These are phyloP conservation scores for Pezicula radicicola DNA, from an alignment of 2,329 filamentous ascomycete genomes.

Conservation along the genomic window DNA sequence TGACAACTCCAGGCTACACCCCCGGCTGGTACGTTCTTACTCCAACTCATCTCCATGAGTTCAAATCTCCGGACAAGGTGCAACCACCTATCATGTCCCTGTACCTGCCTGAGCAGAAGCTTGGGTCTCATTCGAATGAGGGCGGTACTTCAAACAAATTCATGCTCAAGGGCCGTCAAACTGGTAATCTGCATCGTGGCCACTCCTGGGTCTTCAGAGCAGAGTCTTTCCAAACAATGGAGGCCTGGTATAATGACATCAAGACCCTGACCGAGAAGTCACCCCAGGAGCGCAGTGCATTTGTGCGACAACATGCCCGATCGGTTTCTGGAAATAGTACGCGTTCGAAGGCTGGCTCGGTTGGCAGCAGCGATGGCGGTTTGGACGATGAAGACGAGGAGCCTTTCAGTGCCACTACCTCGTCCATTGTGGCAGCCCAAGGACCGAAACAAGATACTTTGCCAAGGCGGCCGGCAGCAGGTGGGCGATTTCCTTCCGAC, in stretches of 20 bases:
- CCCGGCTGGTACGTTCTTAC: constrained; percentile 88
- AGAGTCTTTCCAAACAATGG: constrained; percentile 86
- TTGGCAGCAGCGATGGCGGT: constrained; percentile 70
- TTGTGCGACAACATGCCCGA: constrained; percentile 77
- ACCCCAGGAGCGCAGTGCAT: constrained; percentile 83
- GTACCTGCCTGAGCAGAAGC: constrained; percentile 89
- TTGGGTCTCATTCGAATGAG: constrained; percentile 83
- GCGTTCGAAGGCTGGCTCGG: constrained; percentile 51
- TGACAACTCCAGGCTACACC: constrained; percentile 11
- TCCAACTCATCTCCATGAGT: constrained; percentile 95
- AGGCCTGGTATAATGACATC: constrained; percentile 94
- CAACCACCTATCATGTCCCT: constrained; percentile 95
- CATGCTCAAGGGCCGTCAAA: constrained; percentile 93
- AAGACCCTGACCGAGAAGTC: constrained; percentile 84
- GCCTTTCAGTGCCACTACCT: constrained; percentile 53
- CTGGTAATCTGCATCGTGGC: constrained; percentile 83
- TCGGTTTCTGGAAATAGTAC: constrained; percentile 66
- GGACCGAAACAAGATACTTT: constrained; percentile 46
- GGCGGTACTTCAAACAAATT: constrained; percentile 93
- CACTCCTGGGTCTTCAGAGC: constrained; percentile 72
- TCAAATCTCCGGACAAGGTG: constrained; percentile 94
- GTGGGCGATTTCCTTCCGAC: constrained; percentile 96
- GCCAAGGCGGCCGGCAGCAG: constrained; percentile 76
- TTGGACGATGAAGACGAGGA: constrained; percentile 73
- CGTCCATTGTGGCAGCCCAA: constrained; percentile 52